These are phyloP conservation scores for Besnoitia besnoiti DNA, from an alignment of 169 alveolate genomes.

Conservation along the genomic window DNA sequence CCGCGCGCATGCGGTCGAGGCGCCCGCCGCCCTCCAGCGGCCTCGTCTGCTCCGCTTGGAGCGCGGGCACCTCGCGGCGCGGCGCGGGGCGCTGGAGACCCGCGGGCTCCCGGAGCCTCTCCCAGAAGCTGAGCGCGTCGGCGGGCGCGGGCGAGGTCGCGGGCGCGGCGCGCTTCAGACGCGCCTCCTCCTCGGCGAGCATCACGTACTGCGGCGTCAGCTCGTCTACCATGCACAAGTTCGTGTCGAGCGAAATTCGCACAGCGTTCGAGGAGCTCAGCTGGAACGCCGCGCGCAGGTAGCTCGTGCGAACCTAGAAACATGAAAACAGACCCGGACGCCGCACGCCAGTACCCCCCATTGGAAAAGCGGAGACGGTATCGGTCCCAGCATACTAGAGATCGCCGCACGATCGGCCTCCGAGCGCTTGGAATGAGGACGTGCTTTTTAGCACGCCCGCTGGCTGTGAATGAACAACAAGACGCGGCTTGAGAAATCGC, in stretches of 20 bases:
- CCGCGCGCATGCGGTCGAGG: background rate
- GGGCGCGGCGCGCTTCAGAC: background rate
- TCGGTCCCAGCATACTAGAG: no score
- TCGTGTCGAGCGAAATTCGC: slow-evolving; percentile 81
- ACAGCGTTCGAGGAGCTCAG: slow-evolving; percentile 69
- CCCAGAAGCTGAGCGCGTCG: background rate
- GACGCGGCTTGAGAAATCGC: no score
- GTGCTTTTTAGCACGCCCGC: no score
- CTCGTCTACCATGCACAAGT: slow-evolving; percentile 80
- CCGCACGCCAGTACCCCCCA: background rate
- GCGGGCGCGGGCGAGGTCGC: background rate
- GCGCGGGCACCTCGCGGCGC: background rate
- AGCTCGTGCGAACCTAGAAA: slow-evolving; percentile 78
- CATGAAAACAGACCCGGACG: background rate
- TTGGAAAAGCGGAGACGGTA: no score
- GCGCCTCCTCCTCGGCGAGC: background rate
- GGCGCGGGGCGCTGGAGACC: background rate
- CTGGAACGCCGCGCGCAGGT: slow-evolving; percentile 83
- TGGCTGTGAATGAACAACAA: no score
- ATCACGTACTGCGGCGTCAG: slow-evolving; percentile 55
- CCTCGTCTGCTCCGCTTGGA: background rate
- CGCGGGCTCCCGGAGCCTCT: background rate
- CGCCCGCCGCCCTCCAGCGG: background rate
- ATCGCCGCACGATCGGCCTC: no score
- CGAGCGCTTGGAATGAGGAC: no score